Evolutionary conservation across 2,329 filamentous ascomycete genomes (phyloP).

Genomic region (Thielaviopsis punctulata): DNA sequence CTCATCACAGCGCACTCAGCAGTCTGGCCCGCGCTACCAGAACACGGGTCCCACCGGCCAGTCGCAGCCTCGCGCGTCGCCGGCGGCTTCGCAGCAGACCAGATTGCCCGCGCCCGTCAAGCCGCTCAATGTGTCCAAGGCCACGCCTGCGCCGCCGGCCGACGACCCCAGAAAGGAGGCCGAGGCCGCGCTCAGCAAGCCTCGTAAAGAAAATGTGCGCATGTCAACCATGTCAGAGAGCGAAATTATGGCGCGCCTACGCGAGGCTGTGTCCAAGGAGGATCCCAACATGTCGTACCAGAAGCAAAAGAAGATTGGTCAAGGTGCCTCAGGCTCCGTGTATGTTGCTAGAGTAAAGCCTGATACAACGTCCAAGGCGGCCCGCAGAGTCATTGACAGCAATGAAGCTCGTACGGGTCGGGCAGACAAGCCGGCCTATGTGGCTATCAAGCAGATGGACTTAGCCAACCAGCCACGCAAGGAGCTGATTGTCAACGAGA

Average conservation of each 20-base stretch:
- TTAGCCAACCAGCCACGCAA: constrained; percentile 91
- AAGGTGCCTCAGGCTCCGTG: constrained; percentile 92
- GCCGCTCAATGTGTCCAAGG: constrained; percentile 63
- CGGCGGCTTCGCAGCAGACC: constrained; percentile 27
- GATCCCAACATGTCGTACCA: constrained; percentile 91
- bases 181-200: constrained; percentile 75
- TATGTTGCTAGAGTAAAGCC: constrained; percentile 95
- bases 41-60: constrained; percentile 24
- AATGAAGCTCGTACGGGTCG: constrained; percentile 45
- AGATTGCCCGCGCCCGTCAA: constrained; percentile 51
- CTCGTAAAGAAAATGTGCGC: constrained; percentile 78
- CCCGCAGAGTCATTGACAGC: constrained; percentile 58
- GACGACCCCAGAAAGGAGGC: constrained; percentile 63
- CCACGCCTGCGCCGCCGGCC: constrained; percentile 28
- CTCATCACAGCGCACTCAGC: constrained; percentile 7
- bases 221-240: constrained; percentile 98
- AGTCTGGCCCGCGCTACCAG: constrained; percentile 38
- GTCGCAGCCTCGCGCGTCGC: constrained; percentile 19
- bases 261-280: constrained; percentile 88
- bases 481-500: constrained; percentile 97
- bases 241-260: constrained; percentile 91
- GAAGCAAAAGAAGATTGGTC: constrained; percentile 99
- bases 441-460: constrained; percentile 99
- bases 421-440: constrained; percentile 40
- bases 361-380: constrained; percentile 62